phyloP scores from a whole-genome alignment of 257 asterid genomes.

The Thymus mandschuricus region DNA sequence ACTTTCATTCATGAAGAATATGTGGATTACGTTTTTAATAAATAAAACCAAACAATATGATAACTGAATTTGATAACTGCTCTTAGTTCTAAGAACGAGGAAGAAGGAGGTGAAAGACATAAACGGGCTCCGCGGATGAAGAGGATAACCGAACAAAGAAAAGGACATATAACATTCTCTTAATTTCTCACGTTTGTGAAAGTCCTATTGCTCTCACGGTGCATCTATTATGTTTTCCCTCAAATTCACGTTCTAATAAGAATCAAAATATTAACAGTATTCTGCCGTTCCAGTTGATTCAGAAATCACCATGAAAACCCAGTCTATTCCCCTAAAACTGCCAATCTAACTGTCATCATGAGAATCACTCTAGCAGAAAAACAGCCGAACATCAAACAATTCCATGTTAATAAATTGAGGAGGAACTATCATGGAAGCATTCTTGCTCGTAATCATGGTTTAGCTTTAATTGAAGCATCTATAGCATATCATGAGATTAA shows the following conservation, averaged over 20 bases:
- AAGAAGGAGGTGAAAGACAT: neutral
- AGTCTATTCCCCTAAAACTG: no score
- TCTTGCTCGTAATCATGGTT: neutral
- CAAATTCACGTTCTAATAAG: neutral
- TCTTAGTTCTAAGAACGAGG: neutral
- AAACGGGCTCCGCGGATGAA: neutral
- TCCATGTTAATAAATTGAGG: neutral
- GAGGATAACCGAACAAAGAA: neutral
- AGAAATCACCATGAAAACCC: neutral
- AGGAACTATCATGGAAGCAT: neutral
- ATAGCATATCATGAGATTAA: neutral
- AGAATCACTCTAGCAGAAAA: neutral
- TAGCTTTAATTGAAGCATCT: neutral
- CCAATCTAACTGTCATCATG: neutral
- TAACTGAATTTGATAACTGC: conserved; percentile 18
- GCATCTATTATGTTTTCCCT: neutral
- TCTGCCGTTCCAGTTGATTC: neutral
- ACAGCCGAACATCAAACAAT: neutral
- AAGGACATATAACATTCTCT: neutral
- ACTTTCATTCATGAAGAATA: neutral
- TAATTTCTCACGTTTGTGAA: neutral
- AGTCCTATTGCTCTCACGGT: neutral
- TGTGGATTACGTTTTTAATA: neutral
- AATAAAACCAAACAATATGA: neutral
- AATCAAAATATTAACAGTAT: neutral